Conservation (phyloP, 2,329 filamentous ascomycete genomes). For the Fusarium circinatum region DNA sequence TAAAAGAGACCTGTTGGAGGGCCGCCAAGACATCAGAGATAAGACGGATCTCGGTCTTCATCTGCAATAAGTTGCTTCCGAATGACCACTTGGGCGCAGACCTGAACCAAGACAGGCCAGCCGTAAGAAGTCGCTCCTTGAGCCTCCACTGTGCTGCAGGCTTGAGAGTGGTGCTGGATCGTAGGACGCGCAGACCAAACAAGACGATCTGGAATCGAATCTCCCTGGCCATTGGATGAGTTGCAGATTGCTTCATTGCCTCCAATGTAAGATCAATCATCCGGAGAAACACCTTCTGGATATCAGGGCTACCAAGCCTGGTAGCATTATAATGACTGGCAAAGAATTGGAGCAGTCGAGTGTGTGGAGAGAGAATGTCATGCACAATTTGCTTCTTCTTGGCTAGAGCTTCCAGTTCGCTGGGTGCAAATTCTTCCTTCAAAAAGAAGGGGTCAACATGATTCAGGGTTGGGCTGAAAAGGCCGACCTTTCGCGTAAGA, state of each 20-base stretch:
- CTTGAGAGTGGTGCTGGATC: conserved; percentile 74
- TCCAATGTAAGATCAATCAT: conserved; percentile 82
- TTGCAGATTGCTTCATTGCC: conserved; percentile 74
- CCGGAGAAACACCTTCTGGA: conserved; percentile 83
- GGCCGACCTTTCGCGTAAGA: conserved; percentile 78
- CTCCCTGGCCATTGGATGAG: conserved; percentile 90
- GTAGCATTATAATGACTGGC: conserved; percentile 95
- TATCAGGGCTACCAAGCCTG: conserved; percentile 83
- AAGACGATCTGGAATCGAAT: conserved; percentile 90
- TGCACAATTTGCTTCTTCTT: conserved; percentile 83
- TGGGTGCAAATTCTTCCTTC: conserved; percentile 92
- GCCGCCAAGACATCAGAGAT: conserved; percentile 78
- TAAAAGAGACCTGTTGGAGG: conserved; percentile 71
- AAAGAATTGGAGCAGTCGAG: conserved; percentile 86
- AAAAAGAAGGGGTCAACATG: conserved; percentile 90
- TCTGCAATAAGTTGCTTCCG: conserved; percentile 90
- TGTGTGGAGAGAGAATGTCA: conserved; percentile 86
- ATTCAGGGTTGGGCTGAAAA: conserved; percentile 80
- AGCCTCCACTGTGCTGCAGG: conserved; percentile 77
- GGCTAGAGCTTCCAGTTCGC: conserved; percentile 78
- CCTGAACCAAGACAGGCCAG: conserved; percentile 88
- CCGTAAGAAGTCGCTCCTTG: conserved; percentile 89
- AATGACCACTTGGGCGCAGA: conserved; percentile 90
- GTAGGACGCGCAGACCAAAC: conserved; percentile 82
- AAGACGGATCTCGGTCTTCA: conserved; percentile 90